Evolutionary conservation across 2,329 filamentous ascomycete genomes (phyloP).

Genomic region (Pseudogymnoascus sp.): DNA sequence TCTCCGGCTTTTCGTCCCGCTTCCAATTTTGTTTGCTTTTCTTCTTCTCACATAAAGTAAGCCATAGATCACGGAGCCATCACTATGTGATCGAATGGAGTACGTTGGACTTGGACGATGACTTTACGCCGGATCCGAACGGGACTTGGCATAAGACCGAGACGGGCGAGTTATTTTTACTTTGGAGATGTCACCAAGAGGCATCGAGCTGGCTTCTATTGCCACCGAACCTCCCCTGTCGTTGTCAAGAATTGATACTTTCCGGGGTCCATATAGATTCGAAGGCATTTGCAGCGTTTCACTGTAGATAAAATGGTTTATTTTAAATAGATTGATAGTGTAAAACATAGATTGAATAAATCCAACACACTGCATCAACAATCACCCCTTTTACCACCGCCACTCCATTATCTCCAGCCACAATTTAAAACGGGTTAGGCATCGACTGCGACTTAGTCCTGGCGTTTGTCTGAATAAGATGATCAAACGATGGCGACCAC

Average conservation of each 20-base stretch:
- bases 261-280: background rate
- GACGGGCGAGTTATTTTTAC: too few species aligned
- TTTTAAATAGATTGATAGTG: background rate
- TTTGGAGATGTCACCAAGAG: too few species aligned
- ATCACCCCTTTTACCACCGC: background rate
- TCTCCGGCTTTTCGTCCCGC: background rate
- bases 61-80: too few species aligned
- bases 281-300: background rate
- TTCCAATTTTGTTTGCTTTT: background rate
- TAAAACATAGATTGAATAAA: background rate
- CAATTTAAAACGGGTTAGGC: background rate
- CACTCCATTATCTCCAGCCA: background rate
- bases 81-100: too few species aligned
- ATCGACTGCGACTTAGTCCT: background rate
- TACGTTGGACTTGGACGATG: too few species aligned
- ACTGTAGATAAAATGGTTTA: background rate
- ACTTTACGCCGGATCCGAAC: too few species aligned
- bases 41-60: too few species aligned
- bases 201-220: background rate
- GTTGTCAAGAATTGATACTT: background rate
- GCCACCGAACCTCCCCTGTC: background rate
- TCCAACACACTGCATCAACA: background rate
- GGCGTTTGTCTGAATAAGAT: background rate
- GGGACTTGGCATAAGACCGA: too few species aligned
- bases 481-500: conserved; percentile 9